Evolutionary conservation across 2,329 filamentous ascomycete species (phyloP).

Genomic region (Plenodomus tracheiphilus): DNA sequence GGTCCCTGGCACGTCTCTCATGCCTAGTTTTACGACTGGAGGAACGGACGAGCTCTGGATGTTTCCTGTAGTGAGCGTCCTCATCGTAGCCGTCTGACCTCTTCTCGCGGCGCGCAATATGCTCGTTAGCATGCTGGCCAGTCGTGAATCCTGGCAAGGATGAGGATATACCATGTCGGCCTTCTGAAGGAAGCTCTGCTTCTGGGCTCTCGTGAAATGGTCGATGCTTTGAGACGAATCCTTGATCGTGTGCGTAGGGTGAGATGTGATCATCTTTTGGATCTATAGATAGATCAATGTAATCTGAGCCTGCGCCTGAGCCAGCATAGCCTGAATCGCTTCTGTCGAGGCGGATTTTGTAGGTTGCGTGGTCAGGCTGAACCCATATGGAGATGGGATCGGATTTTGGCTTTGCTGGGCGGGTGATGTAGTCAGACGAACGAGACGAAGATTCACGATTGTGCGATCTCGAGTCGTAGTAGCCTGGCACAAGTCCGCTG

Average conservation of each 20-base stretch:
- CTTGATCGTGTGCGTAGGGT: neutral
- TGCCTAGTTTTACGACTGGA: neutral
- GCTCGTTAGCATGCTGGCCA: neutral
- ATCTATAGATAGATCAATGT: constrained; percentile 3
- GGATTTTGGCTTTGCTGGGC: constrained; percentile 2
- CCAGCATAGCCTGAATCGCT: neutral
- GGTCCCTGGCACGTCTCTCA: neutral
- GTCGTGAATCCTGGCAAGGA: neutral
- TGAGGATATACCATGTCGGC: neutral
- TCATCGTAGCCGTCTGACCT: neutral
- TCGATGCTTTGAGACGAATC: neutral
- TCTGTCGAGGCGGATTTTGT: neutral
- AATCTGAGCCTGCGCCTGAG: constrained; percentile 1
- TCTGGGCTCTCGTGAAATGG: neutral
- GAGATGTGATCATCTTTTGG: neutral
- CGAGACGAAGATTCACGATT: constrained; percentile 2
- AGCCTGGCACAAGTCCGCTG: neutral
- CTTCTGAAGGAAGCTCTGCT: neutral
- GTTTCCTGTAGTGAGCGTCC: neutral
- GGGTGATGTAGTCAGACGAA: constrained; percentile 8
- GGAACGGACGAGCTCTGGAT: neutral
- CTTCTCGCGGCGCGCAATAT: neutral
- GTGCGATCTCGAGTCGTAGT: neutral
- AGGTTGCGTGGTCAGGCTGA: neutral
- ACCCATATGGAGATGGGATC: constrained; percentile 7